A percentile compares a stretch with the other conserved stretches of the same genome.
Evolutionary conservation across 306 rosid species (phyloP).

Genomic region (Neltuma alba): DNA sequence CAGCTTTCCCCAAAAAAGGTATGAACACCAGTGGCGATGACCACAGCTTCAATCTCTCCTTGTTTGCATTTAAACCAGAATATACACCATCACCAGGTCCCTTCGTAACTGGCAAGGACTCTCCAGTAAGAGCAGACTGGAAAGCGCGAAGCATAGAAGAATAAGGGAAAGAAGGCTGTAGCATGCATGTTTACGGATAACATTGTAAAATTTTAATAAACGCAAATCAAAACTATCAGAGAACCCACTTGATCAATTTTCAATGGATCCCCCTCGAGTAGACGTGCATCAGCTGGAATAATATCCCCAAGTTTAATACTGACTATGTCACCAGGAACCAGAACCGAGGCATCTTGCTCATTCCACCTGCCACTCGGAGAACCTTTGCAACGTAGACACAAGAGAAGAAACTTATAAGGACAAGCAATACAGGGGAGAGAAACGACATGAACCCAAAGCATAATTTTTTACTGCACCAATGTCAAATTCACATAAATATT

Average conservation of each 20-base stretch:
- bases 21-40: slow-evolving; percentile 96
- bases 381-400: slow-evolving; percentile 54
- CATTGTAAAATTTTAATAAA: not conserved
- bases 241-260: slow-evolving; percentile 87
- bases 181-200: slow-evolving; percentile 6
- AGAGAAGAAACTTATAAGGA: slow-evolving; percentile 33
- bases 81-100: slow-evolving; percentile 96
- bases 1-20: slow-evolving; percentile 97
- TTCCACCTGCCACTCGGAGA: slow-evolving; percentile 97
- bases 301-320: slow-evolving; percentile 96
- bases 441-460: slow-evolving; percentile 7
- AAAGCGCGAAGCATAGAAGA: slow-evolving; percentile 37
- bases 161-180: slow-evolving; percentile 2
- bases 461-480: slow-evolving; percentile 9
- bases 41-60: slow-evolving; percentile 97
- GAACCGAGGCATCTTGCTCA: slow-evolving; percentile 79
- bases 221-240: not conserved
- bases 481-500: slow-evolving; percentile 4
- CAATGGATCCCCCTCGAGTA: slow-evolving; percentile 95
- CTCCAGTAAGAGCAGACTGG: slow-evolving; percentile 97
- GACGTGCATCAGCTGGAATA: slow-evolving; percentile 91
- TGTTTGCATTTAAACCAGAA: slow-evolving; percentile 96
- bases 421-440: not conserved
- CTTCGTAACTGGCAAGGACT: slow-evolving; percentile 92
- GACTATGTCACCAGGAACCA: slow-evolving; percentile 91